Percentiles rank a stretch among this genome's conserved stretches.
These are phyloP conservation scores for Rossbeevera mucosa DNA, from an alignment of 768 basidiomycete species.

Conservation along the genomic window DNA sequence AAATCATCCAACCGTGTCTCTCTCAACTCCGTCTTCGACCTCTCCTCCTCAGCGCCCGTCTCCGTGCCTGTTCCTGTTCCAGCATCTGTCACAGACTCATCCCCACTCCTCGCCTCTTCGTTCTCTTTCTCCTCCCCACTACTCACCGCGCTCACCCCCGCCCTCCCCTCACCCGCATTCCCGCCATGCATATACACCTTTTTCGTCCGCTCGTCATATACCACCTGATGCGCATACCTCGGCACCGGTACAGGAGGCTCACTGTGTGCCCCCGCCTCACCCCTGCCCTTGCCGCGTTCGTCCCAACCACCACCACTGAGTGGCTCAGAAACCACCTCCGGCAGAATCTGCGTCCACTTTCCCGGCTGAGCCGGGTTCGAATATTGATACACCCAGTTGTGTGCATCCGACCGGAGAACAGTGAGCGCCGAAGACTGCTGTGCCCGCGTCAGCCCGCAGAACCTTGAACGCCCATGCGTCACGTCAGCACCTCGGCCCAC, in stretches of 20 bases:
- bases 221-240: constrained; percentile 71
- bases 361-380: constrained; percentile 47
- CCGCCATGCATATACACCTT: constrained; percentile 72
- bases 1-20: constrained; percentile 68
- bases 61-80: constrained; percentile 6
- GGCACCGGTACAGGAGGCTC: constrained; percentile 45
- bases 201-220: constrained; percentile 57
- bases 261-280: constrained; percentile 1
- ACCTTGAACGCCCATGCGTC: constrained; percentile 32
- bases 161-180: constrained; percentile 49
- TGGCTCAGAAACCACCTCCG: constrained; percentile 24
- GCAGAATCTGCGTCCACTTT: constrained; percentile 58
- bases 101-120: neutral
- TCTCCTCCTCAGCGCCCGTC: constrained; percentile 8
- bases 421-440: constrained; percentile 37
- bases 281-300: neutral
- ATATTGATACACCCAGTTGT: constrained; percentile 70
- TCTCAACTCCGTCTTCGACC: constrained; percentile 8
- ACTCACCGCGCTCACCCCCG: constrained; percentile 6
- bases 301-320: neutral
- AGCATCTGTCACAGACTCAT: constrained; percentile 3
- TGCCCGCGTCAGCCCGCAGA: constrained; percentile 53
- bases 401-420: constrained; percentile 42
- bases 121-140: constrained; percentile 25
- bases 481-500: neutral